Evolutionary conservation across 177 flowering plant genomes (phyloP), one percentile per base, ranked within the genome.

Genomic region (Vitis hybrid): DNA sequence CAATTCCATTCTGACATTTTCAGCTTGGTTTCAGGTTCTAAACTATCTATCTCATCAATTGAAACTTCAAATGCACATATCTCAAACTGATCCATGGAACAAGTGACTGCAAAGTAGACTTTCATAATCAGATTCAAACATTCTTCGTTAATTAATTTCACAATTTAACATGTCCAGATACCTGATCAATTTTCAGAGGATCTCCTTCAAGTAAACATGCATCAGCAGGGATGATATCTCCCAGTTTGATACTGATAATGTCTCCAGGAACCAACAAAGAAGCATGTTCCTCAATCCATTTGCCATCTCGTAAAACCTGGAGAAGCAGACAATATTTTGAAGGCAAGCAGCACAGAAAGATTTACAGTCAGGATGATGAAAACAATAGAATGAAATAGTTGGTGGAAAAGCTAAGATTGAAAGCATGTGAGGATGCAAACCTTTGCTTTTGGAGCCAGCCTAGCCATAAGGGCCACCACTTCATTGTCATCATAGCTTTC

Each of bases 401-500:
- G 45, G 45, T 9, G 18, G 14, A 61, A 31, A 5, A 12, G 34
- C 54, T 50, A 50, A 20, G 13, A 7, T 1, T 50, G 59, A 26
- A 62, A 20, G 53, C 11, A 57, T 34, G 7, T 11, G 49, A 50
- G 45, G 19, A 12, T 1, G 50, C 18, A 29, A 56, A 78, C 78
- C 78, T 78, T 78, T 50, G 78, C 75, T 69, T 78, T 78, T 3
- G 81, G 78, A 50, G 81, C 76, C 10, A 78, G 66, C 34, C 74
- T 62, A 22, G 81, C 81, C 81, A 75, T 78, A 5, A 78, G 76
- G 54, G 78, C 81, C 6, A 76, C 78, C 16, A 78, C 78, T 4
- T 78, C 81, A 66, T 78, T 78, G 29, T 78, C 81, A 50, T 78
- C 81, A 70, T 78, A 75, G 58, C 75, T 78, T 74, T 75, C 81